phyloP scores from a whole-genome alignment of 2,329 filamentous ascomycete genomes.

The Lanzia echinophila region DNA sequence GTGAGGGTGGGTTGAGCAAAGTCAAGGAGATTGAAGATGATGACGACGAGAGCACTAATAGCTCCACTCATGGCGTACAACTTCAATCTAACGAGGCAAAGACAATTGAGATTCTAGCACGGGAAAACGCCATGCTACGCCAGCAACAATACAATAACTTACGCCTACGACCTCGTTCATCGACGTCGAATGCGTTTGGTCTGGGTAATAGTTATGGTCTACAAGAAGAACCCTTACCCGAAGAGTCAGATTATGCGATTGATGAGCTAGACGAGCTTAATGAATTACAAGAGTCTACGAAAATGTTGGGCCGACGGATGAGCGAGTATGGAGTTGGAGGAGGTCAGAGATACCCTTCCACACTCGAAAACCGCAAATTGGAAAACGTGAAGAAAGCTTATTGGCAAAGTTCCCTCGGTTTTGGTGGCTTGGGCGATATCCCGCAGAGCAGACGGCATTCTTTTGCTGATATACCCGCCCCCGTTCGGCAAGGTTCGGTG shows the following conservation, averaged over 20 bases:
- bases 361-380: constrained; percentile 54
- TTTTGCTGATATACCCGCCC: constrained; percentile 63
- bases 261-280: constrained; percentile 61
- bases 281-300: constrained; percentile 36
- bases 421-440: constrained; percentile 53
- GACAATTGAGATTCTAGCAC: constrained; percentile 54
- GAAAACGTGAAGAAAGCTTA: constrained; percentile 61
- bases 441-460: constrained; percentile 75
- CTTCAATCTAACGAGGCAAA: constrained; percentile 51
- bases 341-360: constrained; percentile 28
- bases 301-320: constrained; percentile 30
- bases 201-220: constrained; percentile 52
- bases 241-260: constrained; percentile 66
- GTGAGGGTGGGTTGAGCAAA: constrained; percentile 57
- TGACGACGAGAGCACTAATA: constrained; percentile 50
- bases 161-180: constrained; percentile 51
- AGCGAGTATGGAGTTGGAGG: constrained; percentile 32
- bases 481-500: constrained; percentile 57
- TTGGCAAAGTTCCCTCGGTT: constrained; percentile 67
- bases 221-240: constrained; percentile 53
- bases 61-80: constrained; percentile 47
- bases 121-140: constrained; percentile 57
- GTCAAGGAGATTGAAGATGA: constrained; percentile 66
- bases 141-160: constrained; percentile 51
- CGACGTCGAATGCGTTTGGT: constrained; percentile 45